Evolutionary conservation across 1,284 basidiomycete species (phyloP), one percentile per base, ranked within the genome.

Genomic region (Microbotryum lychnidis-dioicae): DNA sequence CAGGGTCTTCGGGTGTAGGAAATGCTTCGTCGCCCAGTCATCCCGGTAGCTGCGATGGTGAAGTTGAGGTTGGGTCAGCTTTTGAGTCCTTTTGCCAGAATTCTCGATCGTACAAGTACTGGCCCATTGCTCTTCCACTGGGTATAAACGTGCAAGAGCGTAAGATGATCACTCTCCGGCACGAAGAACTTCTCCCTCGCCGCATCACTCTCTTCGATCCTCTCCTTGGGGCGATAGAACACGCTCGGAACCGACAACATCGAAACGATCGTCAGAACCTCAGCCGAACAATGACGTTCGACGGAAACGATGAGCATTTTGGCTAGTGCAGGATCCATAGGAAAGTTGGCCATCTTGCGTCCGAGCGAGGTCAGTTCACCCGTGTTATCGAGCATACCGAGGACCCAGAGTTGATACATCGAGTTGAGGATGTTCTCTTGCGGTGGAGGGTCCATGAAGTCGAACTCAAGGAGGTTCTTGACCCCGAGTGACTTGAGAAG

Each of bases 381-480:
- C 27, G 94, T 84, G 70, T 97, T 97, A 79, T 98, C 91, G 10
- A 99, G 81, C 3, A 96, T 96, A 46, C 92, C 92, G 18, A 98
- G 85, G 6, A 97, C 92, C 94, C 96, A 99, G 25, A 99, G 84
- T 76, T 97, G 93, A 75, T 97, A 97, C 93, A 97, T 97, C 3
- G 91, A 96, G 74, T 96, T 97, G 54, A 94, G 79, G 69, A 93
- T 94, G 74, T 94, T 94, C 63, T 88, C 89, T 84, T 90, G 69
- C 6, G 77, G 79, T 0, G 96, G 96, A 4, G 96, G 96, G 75
- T 97, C 96, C 84, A 99, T 89, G 74, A 98, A 99, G 77, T 98
- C 94, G 74, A 99, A 99, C 62, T 93, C 92, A 70, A 98, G 89
- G 58, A 98, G 83, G 74, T 98, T 84, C 83, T 85, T 93, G 79